Evolutionary conservation across 495 filamentous ascomycete species (phyloP).

Genomic region (Entonaema liquescens): DNA sequence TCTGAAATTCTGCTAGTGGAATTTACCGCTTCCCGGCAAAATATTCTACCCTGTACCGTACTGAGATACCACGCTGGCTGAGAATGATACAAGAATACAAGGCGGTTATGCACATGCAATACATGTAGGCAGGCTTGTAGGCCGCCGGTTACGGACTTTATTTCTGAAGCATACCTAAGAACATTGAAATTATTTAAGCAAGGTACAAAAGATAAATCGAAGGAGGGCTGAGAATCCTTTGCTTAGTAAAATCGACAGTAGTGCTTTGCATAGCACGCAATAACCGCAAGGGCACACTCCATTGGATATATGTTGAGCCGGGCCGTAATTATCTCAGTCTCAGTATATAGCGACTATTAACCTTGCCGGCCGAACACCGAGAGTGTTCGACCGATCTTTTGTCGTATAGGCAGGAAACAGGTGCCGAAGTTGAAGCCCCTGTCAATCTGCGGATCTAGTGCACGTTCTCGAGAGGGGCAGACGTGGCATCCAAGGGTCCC

Average conservation of each 20-base stretch:
- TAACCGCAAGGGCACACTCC: background rate
- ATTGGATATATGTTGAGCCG: conserved; percentile 17
- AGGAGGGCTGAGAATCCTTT: conserved; percentile 22
- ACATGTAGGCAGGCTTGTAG: conserved; percentile 7
- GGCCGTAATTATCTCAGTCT: conserved; percentile 5
- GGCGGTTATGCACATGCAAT: background rate
- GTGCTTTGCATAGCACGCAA: background rate
- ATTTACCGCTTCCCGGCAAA: conserved; percentile 23
- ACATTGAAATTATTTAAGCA: background rate
- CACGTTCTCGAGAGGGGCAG: conserved; percentile 36
- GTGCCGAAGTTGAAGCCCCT: conserved; percentile 36
- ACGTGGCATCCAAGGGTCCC: conserved; percentile 24
- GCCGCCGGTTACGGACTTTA: conserved; percentile 28
- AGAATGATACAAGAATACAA: background rate
- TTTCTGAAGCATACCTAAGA: background rate
- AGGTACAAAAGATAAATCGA: background rate
- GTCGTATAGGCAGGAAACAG: conserved; percentile 3
- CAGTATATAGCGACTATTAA: conserved; percentile 12
- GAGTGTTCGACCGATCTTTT: background rate
- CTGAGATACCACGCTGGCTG: background rate
- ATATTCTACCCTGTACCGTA: conserved; percentile 13
- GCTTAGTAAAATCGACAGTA: background rate
- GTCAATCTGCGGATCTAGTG: conserved; percentile 19
- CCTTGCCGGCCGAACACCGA: conserved; percentile 17
- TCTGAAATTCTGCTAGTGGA: conserved; percentile 13